Percentiles rank a stretch among this genome's conserved stretches.
phyloP scores from a whole-genome alignment of 2,329 filamentous ascomycete genomes.

The Eutypa lata region DNA sequence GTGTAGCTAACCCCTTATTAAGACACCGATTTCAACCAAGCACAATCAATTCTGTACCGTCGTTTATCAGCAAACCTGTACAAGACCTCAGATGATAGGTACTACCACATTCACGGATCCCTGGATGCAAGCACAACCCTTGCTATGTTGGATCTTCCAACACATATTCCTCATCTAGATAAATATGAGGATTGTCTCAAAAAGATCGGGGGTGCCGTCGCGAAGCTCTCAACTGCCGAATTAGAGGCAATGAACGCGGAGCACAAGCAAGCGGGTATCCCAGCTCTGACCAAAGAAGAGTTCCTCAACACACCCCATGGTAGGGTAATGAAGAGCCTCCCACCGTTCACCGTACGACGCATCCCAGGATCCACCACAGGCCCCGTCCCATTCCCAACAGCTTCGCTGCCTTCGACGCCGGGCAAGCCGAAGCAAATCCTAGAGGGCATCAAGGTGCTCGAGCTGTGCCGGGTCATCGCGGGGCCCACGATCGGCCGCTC shows the following conservation, averaged over 20 bases:
- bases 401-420: constrained; percentile 9
- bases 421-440: constrained; percentile 34
- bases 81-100: constrained; percentile 62
- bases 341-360: constrained; percentile 47
- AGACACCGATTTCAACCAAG: constrained; percentile 71
- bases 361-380: constrained; percentile 47
- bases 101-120: constrained; percentile 74
- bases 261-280: constrained; percentile 57
- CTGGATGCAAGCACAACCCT: constrained; percentile 68
- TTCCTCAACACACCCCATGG: constrained; percentile 57
- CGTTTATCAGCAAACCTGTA: constrained; percentile 72
- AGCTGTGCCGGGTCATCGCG: constrained; percentile 73
- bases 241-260: constrained; percentile 56
- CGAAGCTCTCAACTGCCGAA: constrained; percentile 50
- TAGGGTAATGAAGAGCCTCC: constrained; percentile 34
- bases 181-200: constrained; percentile 58
- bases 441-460: constrained; percentile 67
- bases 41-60: constrained; percentile 69
- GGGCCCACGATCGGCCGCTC: constrained; percentile 70
- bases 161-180: constrained; percentile 57
- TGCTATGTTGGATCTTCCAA: constrained; percentile 65
- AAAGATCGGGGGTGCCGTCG: constrained; percentile 57
- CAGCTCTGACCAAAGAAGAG: constrained; percentile 56
- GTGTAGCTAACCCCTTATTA: constrained; percentile 3
- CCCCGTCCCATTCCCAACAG: constrained; percentile 36